Evolutionary conservation across 179 eudicot genomes (phyloP), one percentile per base, ranked within the genome.

Genomic region (Patellifolia procumbens): DNA sequence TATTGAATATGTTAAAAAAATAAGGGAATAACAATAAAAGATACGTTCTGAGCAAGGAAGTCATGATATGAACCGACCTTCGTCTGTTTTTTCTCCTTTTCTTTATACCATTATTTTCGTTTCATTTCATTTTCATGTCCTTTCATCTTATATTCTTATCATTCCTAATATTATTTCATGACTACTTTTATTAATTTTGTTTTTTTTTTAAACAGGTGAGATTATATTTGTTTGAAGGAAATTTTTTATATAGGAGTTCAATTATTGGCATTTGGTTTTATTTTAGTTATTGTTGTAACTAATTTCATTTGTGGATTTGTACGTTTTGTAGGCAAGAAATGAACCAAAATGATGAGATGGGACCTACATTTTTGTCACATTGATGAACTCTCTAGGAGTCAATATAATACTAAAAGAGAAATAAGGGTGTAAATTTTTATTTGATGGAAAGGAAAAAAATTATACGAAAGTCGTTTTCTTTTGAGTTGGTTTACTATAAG

Each of bases 41-140:
- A 81, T 77, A 60, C 84, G 81, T 81, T 74, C 69, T 43, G 75
- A 8, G 72, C 84, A 73, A 77, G 84, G 49, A 77, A 81, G 55
- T 51, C 24, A 78, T 71, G 70, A 78, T 34, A 74, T 78, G 62
- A 69, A 74, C 80, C 81, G 71, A 68, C 74, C 56, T 76, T 56
- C 6, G 34, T 60, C 32, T 78, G 35, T 32, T 60, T 26, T 26
- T 76, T 70, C 66, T 81, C 75, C 74, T 64, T 72, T 66, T 74
- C 12, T 43, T 4, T 24, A 32, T 62, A 20, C 24, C 59, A 39
- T 37, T 29, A 68, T 42, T 52, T 52, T 20, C 34, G 32, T 80
- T 80, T 72, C 69, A 67, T 76, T 58, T 72, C 74, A 48, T 77
- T 73, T 48, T 76, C 71, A 72, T 72, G 70, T 60, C 68, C 69